phyloP scores from a whole-genome alignment of 176 grass and related monocot genomes.

The Lolium perenne region DNA sequence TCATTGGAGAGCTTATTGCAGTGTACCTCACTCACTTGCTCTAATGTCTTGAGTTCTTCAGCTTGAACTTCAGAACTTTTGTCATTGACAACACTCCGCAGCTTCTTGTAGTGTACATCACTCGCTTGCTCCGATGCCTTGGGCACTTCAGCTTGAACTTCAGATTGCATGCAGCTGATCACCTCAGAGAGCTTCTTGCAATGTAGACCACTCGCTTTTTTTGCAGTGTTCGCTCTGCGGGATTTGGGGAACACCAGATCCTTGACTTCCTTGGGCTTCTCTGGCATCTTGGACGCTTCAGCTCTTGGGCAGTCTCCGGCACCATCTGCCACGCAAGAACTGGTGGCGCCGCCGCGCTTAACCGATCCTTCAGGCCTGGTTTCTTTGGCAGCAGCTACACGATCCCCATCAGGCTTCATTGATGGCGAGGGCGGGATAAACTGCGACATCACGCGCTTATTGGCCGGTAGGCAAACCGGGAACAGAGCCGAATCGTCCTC shows the following conservation, averaged over 20 bases:
- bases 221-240: slow-evolving; percentile 1
- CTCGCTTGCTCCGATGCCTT: background rate
- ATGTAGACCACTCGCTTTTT: background rate
- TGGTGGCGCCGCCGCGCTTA: background rate
- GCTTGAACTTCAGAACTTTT: background rate
- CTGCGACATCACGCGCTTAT: slow-evolving; percentile 17
- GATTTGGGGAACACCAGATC: slow-evolving; percentile 9
- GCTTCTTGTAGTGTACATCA: background rate
- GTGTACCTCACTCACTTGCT: background rate
- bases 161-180: background rate
- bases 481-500: background rate
- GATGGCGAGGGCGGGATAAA: slow-evolving; percentile 18
- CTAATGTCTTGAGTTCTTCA: background rate
- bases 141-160: background rate
- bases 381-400: background rate
- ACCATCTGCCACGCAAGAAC: background rate
- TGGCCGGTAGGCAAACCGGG: background rate
- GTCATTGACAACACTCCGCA: background rate
- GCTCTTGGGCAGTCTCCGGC: background rate
- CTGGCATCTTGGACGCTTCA: background rate
- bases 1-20: no score
- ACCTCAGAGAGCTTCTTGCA: slow-evolving; percentile 12
- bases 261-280: background rate
- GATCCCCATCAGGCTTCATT: background rate
- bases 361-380: slow-evolving; percentile 17